Percentiles rank a stretch among this genome's conserved stretches.
Evolutionary conservation across 345 rosid species (phyloP).

Genomic region (Leavenworthia alabamica): DNA sequence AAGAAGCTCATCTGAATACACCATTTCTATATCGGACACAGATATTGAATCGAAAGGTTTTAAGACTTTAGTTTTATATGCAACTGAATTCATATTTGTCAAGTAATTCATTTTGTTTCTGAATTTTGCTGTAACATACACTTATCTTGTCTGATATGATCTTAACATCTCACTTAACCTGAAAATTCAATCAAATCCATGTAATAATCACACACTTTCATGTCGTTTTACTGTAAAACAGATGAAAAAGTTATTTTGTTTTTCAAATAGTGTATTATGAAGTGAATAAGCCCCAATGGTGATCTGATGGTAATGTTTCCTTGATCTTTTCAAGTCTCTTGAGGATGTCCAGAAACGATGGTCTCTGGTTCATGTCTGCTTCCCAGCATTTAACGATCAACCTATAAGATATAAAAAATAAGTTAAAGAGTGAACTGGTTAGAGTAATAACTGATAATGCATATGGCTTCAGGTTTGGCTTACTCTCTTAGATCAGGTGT

Average conservation of each 20-base stretch:
- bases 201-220: not conserved
- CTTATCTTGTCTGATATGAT: not conserved
- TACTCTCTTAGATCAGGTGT: conserved; percentile 76
- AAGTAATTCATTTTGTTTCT: not conserved
- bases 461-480: conserved; percentile 22
- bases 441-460: not conserved
- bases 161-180: not conserved
- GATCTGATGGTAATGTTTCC: conserved; percentile 59
- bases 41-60: not conserved
- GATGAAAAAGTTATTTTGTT: not conserved
- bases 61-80: no score
- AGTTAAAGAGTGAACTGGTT: not conserved
- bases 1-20: conserved; percentile 65
- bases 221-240: conserved; percentile 11
- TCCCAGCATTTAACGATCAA: conserved; percentile 83
- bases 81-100: not conserved
- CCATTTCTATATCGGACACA: not conserved
- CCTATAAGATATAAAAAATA: conserved; percentile 31
- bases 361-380: conserved; percentile 79
- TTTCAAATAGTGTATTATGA: conserved; percentile 36
- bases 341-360: conserved; percentile 86
- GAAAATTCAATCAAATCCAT: conserved; percentile 10
- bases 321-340: conserved; percentile 87
- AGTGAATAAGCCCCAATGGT: conserved; percentile 79
- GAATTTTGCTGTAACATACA: not conserved